Evolutionary conservation across 768 basidiomycete genomes (phyloP).

Genomic region (Mycena galericulata): DNA sequence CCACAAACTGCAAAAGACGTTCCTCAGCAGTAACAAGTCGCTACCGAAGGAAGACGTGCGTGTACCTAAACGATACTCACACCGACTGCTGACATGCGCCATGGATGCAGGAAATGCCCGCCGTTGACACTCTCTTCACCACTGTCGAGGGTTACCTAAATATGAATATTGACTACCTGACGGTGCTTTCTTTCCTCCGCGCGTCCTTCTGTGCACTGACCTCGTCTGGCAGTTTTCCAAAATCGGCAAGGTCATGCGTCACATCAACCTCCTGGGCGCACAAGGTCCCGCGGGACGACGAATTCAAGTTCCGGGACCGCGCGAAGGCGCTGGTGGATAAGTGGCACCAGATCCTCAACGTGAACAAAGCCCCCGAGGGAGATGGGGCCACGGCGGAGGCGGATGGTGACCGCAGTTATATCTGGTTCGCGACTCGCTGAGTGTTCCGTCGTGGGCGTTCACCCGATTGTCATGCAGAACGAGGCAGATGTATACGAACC

Average conservation of each 20-base stretch:
- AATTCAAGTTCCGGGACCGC: conserved; percentile 76
- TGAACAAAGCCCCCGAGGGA: conserved; percentile 41
- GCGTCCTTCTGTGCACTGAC: conserved; percentile 21
- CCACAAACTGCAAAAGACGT: conserved; percentile 90
- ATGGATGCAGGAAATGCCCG: conserved; percentile 77
- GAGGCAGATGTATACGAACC: conserved; percentile 63
- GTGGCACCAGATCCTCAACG: conserved; percentile 69
- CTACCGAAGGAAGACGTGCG: conserved; percentile 75
- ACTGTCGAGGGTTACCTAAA: conserved; percentile 81
- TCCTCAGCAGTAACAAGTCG: conserved; percentile 74
- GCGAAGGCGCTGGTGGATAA: conserved; percentile 76
- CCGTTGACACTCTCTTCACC: conserved; percentile 76
- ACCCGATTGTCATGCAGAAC: too few relatives aligned
- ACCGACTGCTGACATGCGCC: too few relatives aligned
- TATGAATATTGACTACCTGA: conserved; percentile 82
- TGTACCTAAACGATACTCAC: too few relatives aligned
- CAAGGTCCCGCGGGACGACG: conserved; percentile 72
- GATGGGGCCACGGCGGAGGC: conserved; percentile 42
- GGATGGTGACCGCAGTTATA: too few relatives aligned
- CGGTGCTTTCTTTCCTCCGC: conserved; percentile 41
- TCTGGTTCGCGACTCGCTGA: too few relatives aligned
- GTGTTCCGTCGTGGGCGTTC: too few relatives aligned
- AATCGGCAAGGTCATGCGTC: conserved; percentile 90
- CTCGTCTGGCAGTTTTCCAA: conserved; percentile 72
- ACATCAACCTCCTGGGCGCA: conserved; percentile 72